Percentiles rank a stretch among this genome's conserved stretches.
Evolutionary conservation across 768 basidiomycete species (phyloP).

Genomic region (Russula griseocarnosa): DNA sequence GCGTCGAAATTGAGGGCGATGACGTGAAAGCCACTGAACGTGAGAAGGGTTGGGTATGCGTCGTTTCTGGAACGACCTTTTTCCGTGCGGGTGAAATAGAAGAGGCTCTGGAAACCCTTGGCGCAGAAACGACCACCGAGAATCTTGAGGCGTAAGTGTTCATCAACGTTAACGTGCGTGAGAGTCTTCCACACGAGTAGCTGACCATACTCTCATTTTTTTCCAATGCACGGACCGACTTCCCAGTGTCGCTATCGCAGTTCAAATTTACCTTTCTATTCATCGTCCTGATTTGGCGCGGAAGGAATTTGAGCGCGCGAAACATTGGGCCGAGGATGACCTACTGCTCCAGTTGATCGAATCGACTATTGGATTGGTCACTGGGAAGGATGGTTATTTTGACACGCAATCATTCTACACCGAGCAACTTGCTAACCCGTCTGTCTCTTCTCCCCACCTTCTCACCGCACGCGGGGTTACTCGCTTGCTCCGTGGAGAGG

Average conservation of each 20-base stretch:
- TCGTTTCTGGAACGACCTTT: slow-evolving; percentile 85
- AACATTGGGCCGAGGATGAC: slow-evolving; percentile 86
- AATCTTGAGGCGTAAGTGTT: slow-evolving; percentile 82
- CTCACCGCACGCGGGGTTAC: slow-evolving; percentile 77
- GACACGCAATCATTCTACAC: slow-evolving; percentile 64
- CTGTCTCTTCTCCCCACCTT: slow-evolving; percentile 66
- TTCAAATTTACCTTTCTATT: slow-evolving; percentile 89
- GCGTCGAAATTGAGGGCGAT: slow-evolving; percentile 81
- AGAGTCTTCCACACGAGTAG: slow-evolving; percentile 17
- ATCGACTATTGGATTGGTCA: slow-evolving; percentile 70
- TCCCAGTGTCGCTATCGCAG: slow-evolving; percentile 71
- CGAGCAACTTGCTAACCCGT: slow-evolving; percentile 79
- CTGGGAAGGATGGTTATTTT: slow-evolving; percentile 65
- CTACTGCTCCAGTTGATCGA: slow-evolving; percentile 87
- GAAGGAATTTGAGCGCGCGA: slow-evolving; percentile 78
- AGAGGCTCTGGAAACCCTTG: slow-evolving; percentile 87
- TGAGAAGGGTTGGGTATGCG: slow-evolving; percentile 71
- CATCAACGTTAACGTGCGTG: slow-evolving; percentile 12
- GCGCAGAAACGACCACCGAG: slow-evolving; percentile 57
- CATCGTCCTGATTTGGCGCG: slow-evolving; percentile 83
- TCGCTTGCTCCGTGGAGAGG: slow-evolving; percentile 71
- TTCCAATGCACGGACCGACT: slow-evolving; percentile 12
- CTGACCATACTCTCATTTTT: not conserved
- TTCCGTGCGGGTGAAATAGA: slow-evolving; percentile 79
- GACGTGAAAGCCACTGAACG: slow-evolving; percentile 61